A percentile compares a stretch with the other conserved stretches of the same genome.
These are phyloP conservation scores for Emydomyces testavorans DNA, from an alignment of 2,329 filamentous ascomycete genomes.

Conservation along the genomic window DNA sequence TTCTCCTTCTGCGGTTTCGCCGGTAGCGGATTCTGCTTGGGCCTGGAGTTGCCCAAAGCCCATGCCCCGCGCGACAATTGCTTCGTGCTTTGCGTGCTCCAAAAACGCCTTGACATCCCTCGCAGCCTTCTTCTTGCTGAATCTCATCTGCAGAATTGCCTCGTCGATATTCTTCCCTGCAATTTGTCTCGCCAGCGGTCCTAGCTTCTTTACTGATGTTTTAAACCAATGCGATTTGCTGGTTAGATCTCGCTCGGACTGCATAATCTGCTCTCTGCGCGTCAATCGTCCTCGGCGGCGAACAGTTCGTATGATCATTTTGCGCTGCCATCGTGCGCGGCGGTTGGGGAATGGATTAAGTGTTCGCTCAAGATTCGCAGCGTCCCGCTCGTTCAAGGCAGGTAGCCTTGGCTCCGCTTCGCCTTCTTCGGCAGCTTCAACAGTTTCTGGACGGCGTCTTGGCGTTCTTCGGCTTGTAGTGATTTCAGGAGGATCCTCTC, in stretches of 20 bases:
- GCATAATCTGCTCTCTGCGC: slow-evolving; percentile 55
- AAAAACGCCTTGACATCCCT: slow-evolving; percentile 68
- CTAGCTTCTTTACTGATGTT: slow-evolving; percentile 85
- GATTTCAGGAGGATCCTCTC: slow-evolving; percentile 21
- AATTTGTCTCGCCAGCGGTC: slow-evolving; percentile 75
- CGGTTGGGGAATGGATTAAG: slow-evolving; percentile 64
- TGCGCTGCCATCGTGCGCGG: slow-evolving; percentile 66
- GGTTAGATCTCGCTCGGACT: slow-evolving; percentile 48
- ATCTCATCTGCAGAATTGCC: slow-evolving; percentile 87
- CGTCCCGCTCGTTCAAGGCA: slow-evolving; percentile 33
- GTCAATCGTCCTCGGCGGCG: slow-evolving; percentile 55
- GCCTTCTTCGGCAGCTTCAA: slow-evolving; percentile 13
- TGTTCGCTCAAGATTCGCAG: slow-evolving; percentile 47
- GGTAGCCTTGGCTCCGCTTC: slow-evolving; percentile 11
- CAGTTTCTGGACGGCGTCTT: slow-evolving; percentile 15
- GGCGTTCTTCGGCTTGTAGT: slow-evolving; percentile 15
- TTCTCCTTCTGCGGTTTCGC: not conserved
- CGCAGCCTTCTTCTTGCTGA: slow-evolving; percentile 86
- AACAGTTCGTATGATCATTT: slow-evolving; percentile 69
- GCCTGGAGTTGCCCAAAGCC: slow-evolving; percentile 44
- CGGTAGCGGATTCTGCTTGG: not conserved
- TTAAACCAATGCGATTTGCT: slow-evolving; percentile 61
- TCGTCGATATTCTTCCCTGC: slow-evolving; percentile 88
- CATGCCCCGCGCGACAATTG: slow-evolving; percentile 74
- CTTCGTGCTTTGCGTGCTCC: slow-evolving; percentile 67